phyloP scores from a whole-genome alignment of 495 filamentous ascomycete species.

The Podospora anserina region DNA sequence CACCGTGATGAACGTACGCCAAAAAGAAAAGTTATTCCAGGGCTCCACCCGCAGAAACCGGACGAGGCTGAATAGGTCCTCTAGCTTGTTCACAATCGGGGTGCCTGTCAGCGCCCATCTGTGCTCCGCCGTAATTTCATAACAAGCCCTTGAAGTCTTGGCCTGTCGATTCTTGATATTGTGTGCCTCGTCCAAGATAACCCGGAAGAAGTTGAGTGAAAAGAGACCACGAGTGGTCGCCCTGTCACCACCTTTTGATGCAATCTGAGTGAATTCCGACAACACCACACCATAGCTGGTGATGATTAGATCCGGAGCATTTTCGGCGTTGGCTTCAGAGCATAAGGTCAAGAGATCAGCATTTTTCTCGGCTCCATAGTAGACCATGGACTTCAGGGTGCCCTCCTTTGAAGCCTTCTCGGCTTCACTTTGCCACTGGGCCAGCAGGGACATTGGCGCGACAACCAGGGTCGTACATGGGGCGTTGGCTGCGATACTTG shows the following conservation, averaged over 20 bases:
- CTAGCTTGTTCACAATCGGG: constrained; percentile 92
- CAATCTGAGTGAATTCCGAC: constrained; percentile 78
- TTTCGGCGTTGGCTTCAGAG: constrained; percentile 64
- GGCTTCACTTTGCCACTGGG: constrained; percentile 96
- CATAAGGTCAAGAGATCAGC: constrained; percentile 74
- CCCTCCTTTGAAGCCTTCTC: constrained; percentile 80
- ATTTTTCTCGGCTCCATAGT: constrained; percentile 84
- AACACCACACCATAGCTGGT: constrained; percentile 94
- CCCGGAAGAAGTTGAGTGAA: constrained; percentile 84
- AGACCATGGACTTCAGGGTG: constrained; percentile 77
- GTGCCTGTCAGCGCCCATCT: constrained; percentile 95
- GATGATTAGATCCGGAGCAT: constrained; percentile 84
- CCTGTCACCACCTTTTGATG: constrained; percentile 52
- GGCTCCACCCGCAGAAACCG: constrained; percentile 90
- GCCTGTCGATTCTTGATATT: constrained; percentile 85
- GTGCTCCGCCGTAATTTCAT: constrained; percentile 77
- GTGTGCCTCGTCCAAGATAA: constrained; percentile 95
- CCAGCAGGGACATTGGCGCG: constrained; percentile 87
- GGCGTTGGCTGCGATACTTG: constrained; percentile 55
- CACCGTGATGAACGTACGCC: constrained; percentile 97
- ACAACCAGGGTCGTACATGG: constrained; percentile 92
- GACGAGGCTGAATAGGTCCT: constrained; percentile 95
- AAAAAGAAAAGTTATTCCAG: constrained; percentile 98
- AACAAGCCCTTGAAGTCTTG: constrained; percentile 92
- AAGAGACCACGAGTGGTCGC: constrained; percentile 71